Conservation (phyloP, 768 basidiomycete genomes). For the Mycena albidolilacea region DNA sequence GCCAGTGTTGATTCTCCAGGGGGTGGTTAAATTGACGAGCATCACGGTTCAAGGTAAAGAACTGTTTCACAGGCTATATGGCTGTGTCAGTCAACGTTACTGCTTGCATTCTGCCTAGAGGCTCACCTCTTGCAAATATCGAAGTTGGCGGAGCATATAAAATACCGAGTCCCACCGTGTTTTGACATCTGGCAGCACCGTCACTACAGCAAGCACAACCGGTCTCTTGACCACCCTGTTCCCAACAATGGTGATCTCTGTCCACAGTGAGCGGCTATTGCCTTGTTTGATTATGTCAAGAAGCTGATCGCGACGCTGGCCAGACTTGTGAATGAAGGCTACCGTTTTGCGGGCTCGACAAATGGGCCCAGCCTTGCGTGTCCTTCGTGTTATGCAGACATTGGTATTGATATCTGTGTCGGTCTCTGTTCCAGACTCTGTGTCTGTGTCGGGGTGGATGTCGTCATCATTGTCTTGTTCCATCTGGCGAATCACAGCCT, state of each 20-base stretch:
- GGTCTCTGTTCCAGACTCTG: not conserved
- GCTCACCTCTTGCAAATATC: conserved; percentile 10
- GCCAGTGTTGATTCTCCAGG: not conserved
- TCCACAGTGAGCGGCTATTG: not conserved
- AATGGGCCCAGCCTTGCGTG: not conserved
- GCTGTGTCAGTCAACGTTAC: not conserved
- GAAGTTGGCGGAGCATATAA: conserved; percentile 3
- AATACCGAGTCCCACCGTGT: not conserved
- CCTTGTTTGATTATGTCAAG: not conserved
- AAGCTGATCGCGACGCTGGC: not conserved
- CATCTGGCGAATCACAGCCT: not conserved
- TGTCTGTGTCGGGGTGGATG: not conserved
- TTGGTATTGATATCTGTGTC: not conserved
- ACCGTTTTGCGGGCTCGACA: not conserved
- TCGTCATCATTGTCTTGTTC: not conserved
- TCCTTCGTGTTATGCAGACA: not conserved
- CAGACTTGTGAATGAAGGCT: not conserved
- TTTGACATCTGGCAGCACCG: not conserved
- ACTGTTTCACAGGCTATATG: not conserved
- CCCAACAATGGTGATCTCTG: not conserved
- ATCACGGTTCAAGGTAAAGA: not conserved
- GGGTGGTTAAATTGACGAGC: conserved; percentile 4
- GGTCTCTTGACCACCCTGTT: not conserved
- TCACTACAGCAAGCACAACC: not conserved
- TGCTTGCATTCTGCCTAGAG: not conserved